phyloP scores from a whole-genome alignment of 768 basidiomycete genomes.

The Paxillus involutus region DNA sequence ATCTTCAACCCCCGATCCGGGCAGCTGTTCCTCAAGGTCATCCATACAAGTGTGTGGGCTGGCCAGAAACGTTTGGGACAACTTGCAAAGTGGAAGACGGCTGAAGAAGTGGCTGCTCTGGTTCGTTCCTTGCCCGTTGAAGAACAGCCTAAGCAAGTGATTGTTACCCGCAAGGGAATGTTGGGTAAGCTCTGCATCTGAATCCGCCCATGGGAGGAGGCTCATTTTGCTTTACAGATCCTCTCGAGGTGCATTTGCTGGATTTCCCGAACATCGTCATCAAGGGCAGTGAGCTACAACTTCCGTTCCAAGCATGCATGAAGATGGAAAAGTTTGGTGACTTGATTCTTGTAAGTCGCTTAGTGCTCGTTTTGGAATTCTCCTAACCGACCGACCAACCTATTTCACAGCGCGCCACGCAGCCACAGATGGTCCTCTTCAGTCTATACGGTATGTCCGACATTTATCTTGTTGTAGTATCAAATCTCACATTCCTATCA shows the following conservation, averaged over 20 bases:
- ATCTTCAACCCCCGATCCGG: constrained; percentile 99
- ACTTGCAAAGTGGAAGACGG: constrained; percentile 99
- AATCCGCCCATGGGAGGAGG: neutral
- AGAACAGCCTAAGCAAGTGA: constrained; percentile 99
- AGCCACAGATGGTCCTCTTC: constrained; percentile 99
- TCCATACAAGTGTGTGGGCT: constrained; percentile 99
- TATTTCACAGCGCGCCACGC: constrained; percentile 74
- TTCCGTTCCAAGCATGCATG: constrained; percentile 99
- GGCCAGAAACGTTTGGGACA: constrained; percentile 99
- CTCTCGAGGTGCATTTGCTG: constrained; percentile 95
- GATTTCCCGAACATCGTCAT: constrained; percentile 99
- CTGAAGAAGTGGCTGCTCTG: constrained; percentile 98
- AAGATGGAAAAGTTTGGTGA: constrained; percentile 99
- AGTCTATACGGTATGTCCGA: constrained; percentile 77
- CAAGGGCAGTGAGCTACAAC: constrained; percentile 96
- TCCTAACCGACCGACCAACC: neutral
- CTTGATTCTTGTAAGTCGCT: constrained; percentile 69
- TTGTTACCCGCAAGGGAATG: constrained; percentile 99
- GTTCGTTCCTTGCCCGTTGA: constrained; percentile 98
- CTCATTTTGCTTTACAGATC: constrained; percentile 47
- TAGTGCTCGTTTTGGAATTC: neutral
- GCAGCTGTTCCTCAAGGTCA: constrained; percentile 97
- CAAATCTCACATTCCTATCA: constrained; percentile 25
- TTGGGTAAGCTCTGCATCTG: constrained; percentile 55
- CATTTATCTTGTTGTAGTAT: neutral